Evolutionary conservation across 176 grass and related monocot species (phyloP), one percentile per base, ranked within the genome.

Genomic region (Cocos nucifera): DNA sequence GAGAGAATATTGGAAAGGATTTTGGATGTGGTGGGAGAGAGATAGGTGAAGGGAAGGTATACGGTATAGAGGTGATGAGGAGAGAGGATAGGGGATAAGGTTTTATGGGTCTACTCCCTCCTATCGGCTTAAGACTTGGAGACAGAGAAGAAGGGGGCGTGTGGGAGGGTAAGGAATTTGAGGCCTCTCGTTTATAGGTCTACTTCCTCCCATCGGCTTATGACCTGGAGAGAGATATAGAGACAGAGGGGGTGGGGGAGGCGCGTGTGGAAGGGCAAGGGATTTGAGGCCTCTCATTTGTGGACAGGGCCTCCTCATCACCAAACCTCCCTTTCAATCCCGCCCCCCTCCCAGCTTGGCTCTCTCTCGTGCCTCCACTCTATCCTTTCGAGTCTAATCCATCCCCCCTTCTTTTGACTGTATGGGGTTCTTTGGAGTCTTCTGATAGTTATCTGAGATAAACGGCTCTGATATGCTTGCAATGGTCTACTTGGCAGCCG

Each of bases 201-300:
- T 71, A 24, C 51, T 52, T 58, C 56, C 35, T 44, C 35, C 32
- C 35, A 44, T 3, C 2, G 35, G 35, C 35, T 66, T 73, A 63
- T 63, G 51, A 50, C 4, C 10, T 28, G 10, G 15, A 61, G 22
- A 61, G 44, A 18, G 22, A 60, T n/a, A 26, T 15, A 19, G 16
- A 59, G 35, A 57, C 44, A 26, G 65, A 54, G 1, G 35, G 9
- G 15, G 61, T 15, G 14, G 50, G 39, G 64, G 61, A 50, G 54
- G 63, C 22, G 56, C 0, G 22, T 49, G 22, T 17, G 22, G 17
- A 35, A 56, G 59, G 19, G 49, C 15, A 24, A 66, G 24, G 61
- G 73, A 75, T 65, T 72, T 77, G 72, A 61, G 67, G 68, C 73
- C 79, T 77, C 67, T 66, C 63, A 59, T 71, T 82, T 71, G 68